Percentiles rank a stretch among this genome's conserved stretches.
These are phyloP conservation scores for Neurospora sp. DNA, from an alignment of 495 filamentous ascomycete species.

Conservation along the genomic window DNA sequence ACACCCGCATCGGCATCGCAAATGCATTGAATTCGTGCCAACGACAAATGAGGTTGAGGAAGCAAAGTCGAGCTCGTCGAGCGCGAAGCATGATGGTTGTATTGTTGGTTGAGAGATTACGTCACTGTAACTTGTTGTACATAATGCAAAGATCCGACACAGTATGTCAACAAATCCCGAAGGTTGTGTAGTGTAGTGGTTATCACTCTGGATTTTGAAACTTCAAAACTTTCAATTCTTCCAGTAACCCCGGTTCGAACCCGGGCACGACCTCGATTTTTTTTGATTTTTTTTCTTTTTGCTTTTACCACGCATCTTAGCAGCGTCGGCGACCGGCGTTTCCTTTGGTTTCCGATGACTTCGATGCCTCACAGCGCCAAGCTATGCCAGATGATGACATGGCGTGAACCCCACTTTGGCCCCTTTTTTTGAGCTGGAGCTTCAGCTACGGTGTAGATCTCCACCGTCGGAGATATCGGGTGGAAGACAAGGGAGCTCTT, in stretches of 20 bases:
- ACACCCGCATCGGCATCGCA: background rate
- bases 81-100: background rate
- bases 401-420: background rate
- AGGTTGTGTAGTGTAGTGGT: background rate
- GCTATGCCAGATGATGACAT: background rate
- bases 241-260: background rate
- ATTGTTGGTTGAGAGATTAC: background rate
- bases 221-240: background rate
- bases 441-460: background rate
- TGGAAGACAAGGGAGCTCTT: background rate
- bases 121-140: background rate
- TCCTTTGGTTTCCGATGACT: background rate
- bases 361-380: background rate
- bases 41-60: background rate
- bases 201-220: constrained; percentile 1
- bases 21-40: background rate
- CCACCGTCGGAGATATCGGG: background rate
- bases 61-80: background rate
- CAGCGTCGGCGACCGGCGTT: background rate
- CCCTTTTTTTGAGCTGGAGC: background rate
- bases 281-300: background rate
- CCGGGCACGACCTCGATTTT: background rate
- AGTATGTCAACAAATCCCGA: background rate
- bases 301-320: background rate
- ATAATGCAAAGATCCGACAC: background rate